These are phyloP conservation scores for Leccinum subspadiceum DNA, from an alignment of 1,284 basidiomycete species.

Conservation along the genomic window DNA sequence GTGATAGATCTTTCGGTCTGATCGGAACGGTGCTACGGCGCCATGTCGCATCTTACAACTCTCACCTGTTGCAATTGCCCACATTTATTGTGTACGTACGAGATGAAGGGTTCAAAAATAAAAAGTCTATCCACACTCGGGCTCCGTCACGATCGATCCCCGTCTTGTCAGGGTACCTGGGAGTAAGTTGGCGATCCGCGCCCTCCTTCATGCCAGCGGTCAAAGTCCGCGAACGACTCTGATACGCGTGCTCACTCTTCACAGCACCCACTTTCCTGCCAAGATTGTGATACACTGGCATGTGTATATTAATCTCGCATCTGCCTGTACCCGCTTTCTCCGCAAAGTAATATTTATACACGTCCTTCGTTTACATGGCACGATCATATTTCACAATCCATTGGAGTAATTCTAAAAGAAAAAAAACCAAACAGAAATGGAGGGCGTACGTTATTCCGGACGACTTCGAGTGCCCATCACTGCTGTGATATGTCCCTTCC, in stretches of 20 bases:
- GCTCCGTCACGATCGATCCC: constrained; percentile 2
- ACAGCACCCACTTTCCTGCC: neutral
- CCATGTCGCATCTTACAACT: neutral
- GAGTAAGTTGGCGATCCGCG: constrained; percentile 22
- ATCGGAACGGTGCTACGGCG: neutral
- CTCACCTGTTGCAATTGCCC: neutral
- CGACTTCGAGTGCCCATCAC: neutral
- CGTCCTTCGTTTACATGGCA: neutral
- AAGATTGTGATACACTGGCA: neutral
- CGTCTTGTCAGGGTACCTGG: neutral
- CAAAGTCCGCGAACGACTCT: constrained; percentile 16
- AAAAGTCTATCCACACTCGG: constrained; percentile 1
- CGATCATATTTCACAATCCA: neutral
- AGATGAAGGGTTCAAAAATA: neutral
- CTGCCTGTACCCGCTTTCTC: neutral
- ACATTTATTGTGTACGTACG: neutral
- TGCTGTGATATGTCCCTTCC: neutral
- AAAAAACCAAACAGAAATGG: neutral
- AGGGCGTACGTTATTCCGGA: neutral
- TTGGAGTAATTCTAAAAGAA: neutral
- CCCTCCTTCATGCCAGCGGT: neutral
- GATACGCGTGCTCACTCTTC: neutral
- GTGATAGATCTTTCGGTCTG: neutral
- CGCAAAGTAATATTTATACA: neutral
- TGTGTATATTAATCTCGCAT: neutral